Base-by-base conservation (phyloP, 2,329 filamentous ascomycete genomes). In the Pestalotiopsis sp. region DNA sequence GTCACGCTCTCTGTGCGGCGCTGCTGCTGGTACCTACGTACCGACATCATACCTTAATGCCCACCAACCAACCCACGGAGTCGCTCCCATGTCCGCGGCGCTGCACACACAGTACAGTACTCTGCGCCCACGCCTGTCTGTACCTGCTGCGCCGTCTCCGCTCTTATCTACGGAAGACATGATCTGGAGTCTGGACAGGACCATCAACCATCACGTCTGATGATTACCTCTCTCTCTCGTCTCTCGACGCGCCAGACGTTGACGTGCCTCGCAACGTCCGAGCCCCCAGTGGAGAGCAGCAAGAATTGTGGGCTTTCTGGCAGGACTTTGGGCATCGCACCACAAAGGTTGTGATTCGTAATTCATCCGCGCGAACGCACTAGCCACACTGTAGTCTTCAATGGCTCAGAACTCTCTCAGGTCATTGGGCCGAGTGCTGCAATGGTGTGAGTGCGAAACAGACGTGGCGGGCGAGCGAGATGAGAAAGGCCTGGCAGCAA, bases 221-320 rank as follows among this genome's bases (percentile, higher is more conserved):
- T 23, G 38, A 45, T 36, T 14, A n/a, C 62, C 17, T 63, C 31
- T 13, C 31, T 13, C 5, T 25, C 62, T 17, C 14, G 38, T 68
- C 70, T 71, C 45, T 52, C 17, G 45, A 52, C 45, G 45, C 45
- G 45, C 45, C 45, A 64, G 71, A 65, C 65, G 71, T 68, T 75
- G 71, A 75, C 73, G 73, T 75, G 73, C 73, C 73, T 71, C 68
- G 71, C 74, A 71, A 72, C 69, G 71, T 70, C 70, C 71, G 67
- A 67, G 65, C 61, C 61, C 71, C 45, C 9, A 17, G 45, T 52
- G 45, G 45, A 52, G 45, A 52, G 45, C 45, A 52, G 45, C 17
- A 52, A 52, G 41, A 52, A 52, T 71, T 71, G 71, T 65, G 68
- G 25, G 59, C 27, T 39, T 39, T 63, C 45, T 62, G 68, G 66